Conservation (phyloP, 805 yeast species). For the Vanderwaltozyma tropicalis region DNA sequence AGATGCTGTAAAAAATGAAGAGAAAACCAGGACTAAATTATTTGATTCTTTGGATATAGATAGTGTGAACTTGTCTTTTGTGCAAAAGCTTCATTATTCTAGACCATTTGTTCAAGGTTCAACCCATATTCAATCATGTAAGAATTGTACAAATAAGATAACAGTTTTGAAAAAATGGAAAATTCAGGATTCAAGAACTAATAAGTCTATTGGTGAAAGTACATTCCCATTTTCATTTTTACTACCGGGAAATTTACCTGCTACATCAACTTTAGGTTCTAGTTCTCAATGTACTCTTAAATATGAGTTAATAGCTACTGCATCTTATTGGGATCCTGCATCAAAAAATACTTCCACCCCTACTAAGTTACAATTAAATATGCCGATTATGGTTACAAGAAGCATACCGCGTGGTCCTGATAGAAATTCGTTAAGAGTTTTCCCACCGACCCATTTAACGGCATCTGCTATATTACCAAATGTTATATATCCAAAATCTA, state of each 20-base stretch:
- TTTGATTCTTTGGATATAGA: slow-evolving; percentile 37
- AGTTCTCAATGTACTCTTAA: slow-evolving; percentile 43
- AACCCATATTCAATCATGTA: slow-evolving; percentile 40
- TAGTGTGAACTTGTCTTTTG: slow-evolving; percentile 51
- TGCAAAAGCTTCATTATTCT: slow-evolving; percentile 60
- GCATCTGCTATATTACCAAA: slow-evolving; percentile 83
- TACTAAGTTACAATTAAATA: slow-evolving; percentile 29
- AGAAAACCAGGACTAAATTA: neutral
- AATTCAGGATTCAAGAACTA: slow-evolving; percentile 47
- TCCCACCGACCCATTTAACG: slow-evolving; percentile 89
- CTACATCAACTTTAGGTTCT: slow-evolving; percentile 55
- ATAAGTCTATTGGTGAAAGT: slow-evolving; percentile 56
- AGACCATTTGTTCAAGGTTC: slow-evolving; percentile 59
- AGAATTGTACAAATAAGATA: slow-evolving; percentile 42
- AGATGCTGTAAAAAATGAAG: neutral
- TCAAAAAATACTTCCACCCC: neutral
- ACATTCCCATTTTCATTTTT: slow-evolving; percentile 88
- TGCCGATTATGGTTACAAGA: slow-evolving; percentile 67
- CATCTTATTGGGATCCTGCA: slow-evolving; percentile 32
- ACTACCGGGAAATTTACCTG: slow-evolving; percentile 80
- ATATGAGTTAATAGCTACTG: slow-evolving; percentile 64
- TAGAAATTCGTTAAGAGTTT: slow-evolving; percentile 76
- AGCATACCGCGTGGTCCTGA: slow-evolving; percentile 76
- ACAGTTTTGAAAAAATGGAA: slow-evolving; percentile 83
- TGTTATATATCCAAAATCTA: slow-evolving; percentile 81